A percentile compares a stretch with the other conserved stretches of the same genome.
Evolutionary conservation across 1,284 basidiomycete genomes (phyloP).

Genomic region (Phellopilus nigrolimitatus): DNA sequence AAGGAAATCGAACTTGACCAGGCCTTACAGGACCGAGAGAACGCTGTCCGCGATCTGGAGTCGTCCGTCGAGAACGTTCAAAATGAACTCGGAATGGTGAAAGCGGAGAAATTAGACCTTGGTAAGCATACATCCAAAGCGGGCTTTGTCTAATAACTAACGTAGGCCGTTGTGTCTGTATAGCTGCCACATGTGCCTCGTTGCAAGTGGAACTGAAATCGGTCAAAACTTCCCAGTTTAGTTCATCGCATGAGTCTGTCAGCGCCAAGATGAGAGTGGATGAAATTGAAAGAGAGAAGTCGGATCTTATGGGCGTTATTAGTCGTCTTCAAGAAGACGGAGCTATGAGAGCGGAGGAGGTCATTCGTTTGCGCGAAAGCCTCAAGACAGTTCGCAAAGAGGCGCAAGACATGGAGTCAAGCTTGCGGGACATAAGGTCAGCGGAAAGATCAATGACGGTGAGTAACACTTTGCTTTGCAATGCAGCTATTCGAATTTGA

Average conservation of each 20-base stretch:
- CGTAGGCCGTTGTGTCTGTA: constrained; percentile 7
- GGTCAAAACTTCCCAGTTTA: constrained; percentile 48
- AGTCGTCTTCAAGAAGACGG: constrained; percentile 70
- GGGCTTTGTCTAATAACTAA: constrained; percentile 12
- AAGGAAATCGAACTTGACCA: constrained; percentile 78
- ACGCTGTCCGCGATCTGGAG: constrained; percentile 51
- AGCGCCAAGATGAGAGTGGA: constrained; percentile 55
- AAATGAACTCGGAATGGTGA: constrained; percentile 48
- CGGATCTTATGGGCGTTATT: constrained; percentile 69
- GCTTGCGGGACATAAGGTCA: constrained; percentile 65
- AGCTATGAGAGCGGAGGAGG: constrained; percentile 66
- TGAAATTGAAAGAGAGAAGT: constrained; percentile 74
- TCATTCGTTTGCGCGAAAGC: constrained; percentile 58
- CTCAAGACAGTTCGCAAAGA: constrained; percentile 74
- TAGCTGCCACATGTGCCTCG: constrained; percentile 47
- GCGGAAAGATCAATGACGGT: constrained; percentile 69
- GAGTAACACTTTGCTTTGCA: constrained; percentile 17
- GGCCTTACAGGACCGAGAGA: constrained; percentile 68
- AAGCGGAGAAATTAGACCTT: constrained; percentile 59
- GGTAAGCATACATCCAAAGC: constrained; percentile 36
- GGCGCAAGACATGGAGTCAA: constrained; percentile 56
- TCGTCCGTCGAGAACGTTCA: constrained; percentile 43
- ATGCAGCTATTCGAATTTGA: neutral
- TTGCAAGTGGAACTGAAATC: constrained; percentile 51
- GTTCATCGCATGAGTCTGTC: constrained; percentile 57